A percentile compares a stretch with the other conserved stretches of the same genome.
phyloP scores from a whole-genome alignment of 1,284 basidiomycete species.

The Amylostereum areolatum region DNA sequence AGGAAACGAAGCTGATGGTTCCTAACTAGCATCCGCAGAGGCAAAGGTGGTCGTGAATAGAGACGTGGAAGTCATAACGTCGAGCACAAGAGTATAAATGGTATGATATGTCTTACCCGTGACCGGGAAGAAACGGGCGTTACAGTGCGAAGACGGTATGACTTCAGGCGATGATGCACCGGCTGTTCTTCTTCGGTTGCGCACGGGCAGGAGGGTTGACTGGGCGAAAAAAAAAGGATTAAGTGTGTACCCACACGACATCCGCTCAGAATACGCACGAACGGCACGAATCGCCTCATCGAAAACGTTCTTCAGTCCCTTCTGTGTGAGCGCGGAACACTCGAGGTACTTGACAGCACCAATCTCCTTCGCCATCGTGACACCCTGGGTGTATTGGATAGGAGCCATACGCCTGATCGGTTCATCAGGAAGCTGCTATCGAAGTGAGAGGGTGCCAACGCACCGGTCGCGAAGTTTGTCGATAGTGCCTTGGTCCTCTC shows the following conservation, averaged over 20 bases:
- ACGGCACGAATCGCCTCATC: conserved; percentile 94
- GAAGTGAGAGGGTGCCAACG: not conserved
- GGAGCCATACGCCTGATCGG: conserved; percentile 81
- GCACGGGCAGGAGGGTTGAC: conserved; percentile 66
- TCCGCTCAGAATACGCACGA: conserved; percentile 49
- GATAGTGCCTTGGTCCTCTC: conserved; percentile 89
- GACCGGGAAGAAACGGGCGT: conserved; percentile 5
- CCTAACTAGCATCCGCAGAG: conserved; percentile 1
- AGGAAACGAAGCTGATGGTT: not conserved
- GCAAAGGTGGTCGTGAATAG: conserved; percentile 9
- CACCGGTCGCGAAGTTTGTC: conserved; percentile 90
- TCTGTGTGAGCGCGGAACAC: conserved; percentile 97
- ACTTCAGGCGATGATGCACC: conserved; percentile 69
- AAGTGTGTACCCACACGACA: conserved; percentile 6
- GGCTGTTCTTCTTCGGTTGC: conserved; percentile 43
- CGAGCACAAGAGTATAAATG: conserved; percentile 15
- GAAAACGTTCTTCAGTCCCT: conserved; percentile 94
- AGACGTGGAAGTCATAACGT: conserved; percentile 17
- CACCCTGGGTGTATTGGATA: conserved; percentile 88
- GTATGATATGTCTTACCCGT: conserved; percentile 14
- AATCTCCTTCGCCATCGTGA: conserved; percentile 90
- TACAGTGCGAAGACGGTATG: conserved; percentile 7
- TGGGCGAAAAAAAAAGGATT: conserved; percentile 23
- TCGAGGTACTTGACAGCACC: conserved; percentile 96
- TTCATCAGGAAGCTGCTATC: too few relatives aligned